A percentile compares a stretch with the other conserved stretches of the same genome.
Evolutionary conservation across 306 rosid genomes (phyloP).

Genomic region (Prinsepia uniflora): DNA sequence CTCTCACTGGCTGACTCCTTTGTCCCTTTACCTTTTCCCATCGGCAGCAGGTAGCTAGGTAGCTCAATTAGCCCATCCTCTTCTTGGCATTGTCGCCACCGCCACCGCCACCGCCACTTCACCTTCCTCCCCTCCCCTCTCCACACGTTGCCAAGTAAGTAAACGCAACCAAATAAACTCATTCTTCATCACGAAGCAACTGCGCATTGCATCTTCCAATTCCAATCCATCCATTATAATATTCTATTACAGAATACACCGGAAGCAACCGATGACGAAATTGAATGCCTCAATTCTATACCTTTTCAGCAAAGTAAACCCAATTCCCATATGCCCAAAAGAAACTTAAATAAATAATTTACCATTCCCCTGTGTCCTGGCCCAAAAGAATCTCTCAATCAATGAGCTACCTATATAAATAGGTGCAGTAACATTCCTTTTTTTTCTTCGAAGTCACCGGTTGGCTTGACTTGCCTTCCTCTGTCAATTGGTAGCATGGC

Average conservation of each 20-base stretch:
- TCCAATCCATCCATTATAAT: not conserved
- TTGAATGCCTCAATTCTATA: not conserved
- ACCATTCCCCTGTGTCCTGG: not conserved
- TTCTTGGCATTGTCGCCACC: not conserved
- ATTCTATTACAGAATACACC: not conserved
- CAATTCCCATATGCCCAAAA: not conserved
- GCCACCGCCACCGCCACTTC: no score
- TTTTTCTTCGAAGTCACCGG: not conserved
- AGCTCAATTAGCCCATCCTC: not conserved
- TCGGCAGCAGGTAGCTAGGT: accelerated
- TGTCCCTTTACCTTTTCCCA: not conserved
- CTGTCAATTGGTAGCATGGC: not conserved
- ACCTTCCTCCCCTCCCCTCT: not conserved
- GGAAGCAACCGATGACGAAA: no score
- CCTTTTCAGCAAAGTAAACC: not conserved
- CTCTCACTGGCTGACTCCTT: not conserved
- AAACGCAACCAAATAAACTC: not conserved
- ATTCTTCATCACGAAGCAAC: not conserved
- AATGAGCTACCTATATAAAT: no score
- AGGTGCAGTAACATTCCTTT: not conserved
- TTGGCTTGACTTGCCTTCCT: not conserved
- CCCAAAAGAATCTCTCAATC: not conserved
- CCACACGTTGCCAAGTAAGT: not conserved
- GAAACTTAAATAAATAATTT: not conserved
- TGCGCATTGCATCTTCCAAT: not conserved